phyloP scores from a whole-genome alignment of 2,329 filamentous ascomycete genomes.

The Cytospora paraplurivora region DNA sequence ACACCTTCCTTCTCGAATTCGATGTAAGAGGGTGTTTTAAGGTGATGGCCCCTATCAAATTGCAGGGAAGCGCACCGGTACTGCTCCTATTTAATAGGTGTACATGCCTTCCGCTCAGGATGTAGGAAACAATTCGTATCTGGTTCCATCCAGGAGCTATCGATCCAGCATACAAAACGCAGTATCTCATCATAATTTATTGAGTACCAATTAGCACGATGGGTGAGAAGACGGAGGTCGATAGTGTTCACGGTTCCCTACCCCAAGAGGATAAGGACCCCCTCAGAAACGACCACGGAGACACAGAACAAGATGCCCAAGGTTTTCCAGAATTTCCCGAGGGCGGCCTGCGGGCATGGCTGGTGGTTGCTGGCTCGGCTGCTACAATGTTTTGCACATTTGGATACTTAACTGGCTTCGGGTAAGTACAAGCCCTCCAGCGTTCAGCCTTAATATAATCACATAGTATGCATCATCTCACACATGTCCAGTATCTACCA shows the following conservation, averaged over 20 bases:
- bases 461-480: neutral
- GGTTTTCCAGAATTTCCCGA: constrained; percentile 11
- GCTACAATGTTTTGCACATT: constrained; percentile 42
- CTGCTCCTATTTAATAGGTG: neutral
- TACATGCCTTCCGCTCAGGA: neutral
- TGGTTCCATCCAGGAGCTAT: neutral
- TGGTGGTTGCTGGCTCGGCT: constrained; percentile 41
- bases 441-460: constrained; percentile 34
- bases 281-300: neutral
- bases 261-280: neutral
- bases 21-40: neutral
- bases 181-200: neutral
- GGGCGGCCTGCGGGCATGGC: constrained; percentile 43
- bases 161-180: neutral
- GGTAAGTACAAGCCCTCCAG: neutral
- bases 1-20: neutral
- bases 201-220: neutral
- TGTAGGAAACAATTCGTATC: neutral
- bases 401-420: constrained; percentile 46
- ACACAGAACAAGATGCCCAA: neutral
- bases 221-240: neutral
- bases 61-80: neutral
- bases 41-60: neutral
- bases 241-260: neutral
- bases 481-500: constrained; percentile 21